These are phyloP conservation scores for Aspergillus melleus DNA, from an alignment of 2,329 filamentous ascomycete genomes.

Conservation along the genomic window DNA sequence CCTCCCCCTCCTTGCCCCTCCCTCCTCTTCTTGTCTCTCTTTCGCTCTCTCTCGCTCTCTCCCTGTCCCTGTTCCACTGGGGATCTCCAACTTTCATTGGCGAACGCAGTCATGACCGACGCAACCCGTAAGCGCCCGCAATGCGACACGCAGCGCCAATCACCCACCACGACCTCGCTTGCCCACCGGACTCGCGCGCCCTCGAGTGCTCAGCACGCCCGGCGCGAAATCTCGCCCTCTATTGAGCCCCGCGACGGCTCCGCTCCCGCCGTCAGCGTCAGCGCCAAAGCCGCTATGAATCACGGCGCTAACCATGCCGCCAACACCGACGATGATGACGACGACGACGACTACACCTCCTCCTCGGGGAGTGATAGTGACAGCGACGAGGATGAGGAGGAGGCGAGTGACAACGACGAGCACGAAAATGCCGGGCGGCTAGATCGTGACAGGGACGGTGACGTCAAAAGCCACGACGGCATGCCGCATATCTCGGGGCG, in stretches of 20 bases:
- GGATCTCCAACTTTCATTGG: constrained; percentile 10
- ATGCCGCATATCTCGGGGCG: constrained; percentile 31
- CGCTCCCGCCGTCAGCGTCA: constrained; percentile 1
- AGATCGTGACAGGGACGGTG: background rate
- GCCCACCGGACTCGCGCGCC: constrained; percentile 5
- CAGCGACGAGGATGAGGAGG: constrained; percentile 17
- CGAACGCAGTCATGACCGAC: constrained; percentile 16
- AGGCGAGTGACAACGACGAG: constrained; percentile 14
- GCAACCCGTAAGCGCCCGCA: constrained; percentile 17
- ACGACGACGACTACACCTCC: constrained; percentile 24
- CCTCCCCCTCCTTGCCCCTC: too few relatives aligned
- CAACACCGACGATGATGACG: background rate
- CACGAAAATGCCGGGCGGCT: background rate
- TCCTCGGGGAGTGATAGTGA: constrained; percentile 26
- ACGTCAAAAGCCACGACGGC: constrained; percentile 9
- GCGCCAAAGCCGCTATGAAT: background rate
- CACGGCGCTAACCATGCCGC: background rate
- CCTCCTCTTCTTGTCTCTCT: background rate
- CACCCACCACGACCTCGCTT: constrained; percentile 4
- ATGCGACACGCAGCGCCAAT: constrained; percentile 6
- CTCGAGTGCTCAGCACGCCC: background rate
- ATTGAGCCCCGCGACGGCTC: background rate
- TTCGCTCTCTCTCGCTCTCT: background rate
- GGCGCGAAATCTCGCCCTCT: background rate
- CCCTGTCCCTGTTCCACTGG: too few relatives aligned